phyloP scores from a whole-genome alignment of 2,329 filamentous ascomycete genomes.

The Geosmithia flava region DNA sequence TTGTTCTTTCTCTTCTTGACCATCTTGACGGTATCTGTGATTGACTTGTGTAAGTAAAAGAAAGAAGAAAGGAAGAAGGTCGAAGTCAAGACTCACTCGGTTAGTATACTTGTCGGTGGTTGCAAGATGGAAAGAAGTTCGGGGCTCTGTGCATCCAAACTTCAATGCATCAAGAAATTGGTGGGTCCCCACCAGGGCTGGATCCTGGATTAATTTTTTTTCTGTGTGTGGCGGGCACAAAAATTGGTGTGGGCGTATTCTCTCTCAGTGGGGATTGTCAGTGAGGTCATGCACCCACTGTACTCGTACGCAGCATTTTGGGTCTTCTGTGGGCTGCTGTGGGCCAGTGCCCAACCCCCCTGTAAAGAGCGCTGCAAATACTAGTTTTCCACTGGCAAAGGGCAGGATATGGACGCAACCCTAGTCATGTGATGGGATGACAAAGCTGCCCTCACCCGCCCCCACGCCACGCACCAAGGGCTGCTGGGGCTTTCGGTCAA shows the following conservation, averaged over 20 bases:
- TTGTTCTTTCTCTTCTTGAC: constrained; percentile 64
- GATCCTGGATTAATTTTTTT: constrained; percentile 2
- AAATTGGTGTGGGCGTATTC: not conserved
- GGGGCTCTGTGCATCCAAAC: constrained; percentile 3
- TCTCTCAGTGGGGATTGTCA: not conserved
- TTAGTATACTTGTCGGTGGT: constrained; percentile 11
- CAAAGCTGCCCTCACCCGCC: not conserved
- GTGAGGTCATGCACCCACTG: not conserved
- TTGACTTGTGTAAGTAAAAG: constrained; percentile 9
- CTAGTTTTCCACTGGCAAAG: not conserved
- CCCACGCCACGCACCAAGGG: constrained; percentile 1
- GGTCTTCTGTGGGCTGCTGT: too few species aligned
- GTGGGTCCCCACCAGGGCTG: constrained; percentile 12
- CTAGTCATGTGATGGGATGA: constrained; percentile 4
- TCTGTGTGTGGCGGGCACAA: not conserved
- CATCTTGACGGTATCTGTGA: constrained; percentile 49
- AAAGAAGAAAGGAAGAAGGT: constrained; percentile 10
- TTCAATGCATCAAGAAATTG: constrained; percentile 6
- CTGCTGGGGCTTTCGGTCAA: not conserved
- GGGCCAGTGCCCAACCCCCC: not conserved
- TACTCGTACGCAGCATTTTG: too few species aligned
- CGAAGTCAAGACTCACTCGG: constrained; percentile 13
- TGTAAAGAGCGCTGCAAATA: not conserved
- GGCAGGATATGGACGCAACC: not conserved
- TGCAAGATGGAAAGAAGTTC: constrained; percentile 10